phyloP scores from a whole-genome alignment of 2,329 filamentous ascomycete species.

The Xylariaceae sp. region DNA sequence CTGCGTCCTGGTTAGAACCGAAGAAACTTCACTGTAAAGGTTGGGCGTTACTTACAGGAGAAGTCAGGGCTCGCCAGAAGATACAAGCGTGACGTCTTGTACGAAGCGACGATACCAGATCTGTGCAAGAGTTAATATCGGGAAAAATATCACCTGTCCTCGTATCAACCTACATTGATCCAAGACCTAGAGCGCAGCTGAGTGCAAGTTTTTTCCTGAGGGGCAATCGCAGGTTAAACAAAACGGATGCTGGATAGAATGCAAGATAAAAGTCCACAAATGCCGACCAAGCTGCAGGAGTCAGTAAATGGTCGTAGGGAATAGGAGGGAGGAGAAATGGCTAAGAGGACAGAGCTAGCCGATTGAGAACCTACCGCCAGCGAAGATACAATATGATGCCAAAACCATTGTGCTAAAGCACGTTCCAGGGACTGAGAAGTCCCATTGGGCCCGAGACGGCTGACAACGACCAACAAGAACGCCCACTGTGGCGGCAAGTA shows the following conservation, averaged over 20 bases:
- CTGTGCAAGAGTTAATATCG: neutral
- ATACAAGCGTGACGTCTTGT: constrained; percentile 16
- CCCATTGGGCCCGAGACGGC: constrained; percentile 23
- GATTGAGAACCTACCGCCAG: constrained; percentile 6
- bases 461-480: constrained; percentile 25
- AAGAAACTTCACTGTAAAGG: neutral
- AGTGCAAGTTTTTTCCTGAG: neutral
- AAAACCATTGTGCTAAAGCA: constrained; percentile 20
- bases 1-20: neutral
- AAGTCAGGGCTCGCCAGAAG: constrained; percentile 13
- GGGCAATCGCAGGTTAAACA: neutral
- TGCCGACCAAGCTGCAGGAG: neutral
- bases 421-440: constrained; percentile 15
- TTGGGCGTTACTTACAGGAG: constrained; percentile 7
- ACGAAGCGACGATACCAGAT: constrained; percentile 15
- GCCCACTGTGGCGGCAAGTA: constrained; percentile 19
- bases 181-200: neutral
- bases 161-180: neutral
- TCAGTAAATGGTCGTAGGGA: neutral
- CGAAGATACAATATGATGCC: constrained; percentile 16
- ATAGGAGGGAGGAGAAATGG: neutral
- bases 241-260: neutral
- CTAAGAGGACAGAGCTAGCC: too few species aligned
- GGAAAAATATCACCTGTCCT: neutral
- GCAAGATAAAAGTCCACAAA: neutral